phyloP scores from a whole-genome alignment of 805 yeast genomes.

The Metschnikowia noctiluminum region DNA sequence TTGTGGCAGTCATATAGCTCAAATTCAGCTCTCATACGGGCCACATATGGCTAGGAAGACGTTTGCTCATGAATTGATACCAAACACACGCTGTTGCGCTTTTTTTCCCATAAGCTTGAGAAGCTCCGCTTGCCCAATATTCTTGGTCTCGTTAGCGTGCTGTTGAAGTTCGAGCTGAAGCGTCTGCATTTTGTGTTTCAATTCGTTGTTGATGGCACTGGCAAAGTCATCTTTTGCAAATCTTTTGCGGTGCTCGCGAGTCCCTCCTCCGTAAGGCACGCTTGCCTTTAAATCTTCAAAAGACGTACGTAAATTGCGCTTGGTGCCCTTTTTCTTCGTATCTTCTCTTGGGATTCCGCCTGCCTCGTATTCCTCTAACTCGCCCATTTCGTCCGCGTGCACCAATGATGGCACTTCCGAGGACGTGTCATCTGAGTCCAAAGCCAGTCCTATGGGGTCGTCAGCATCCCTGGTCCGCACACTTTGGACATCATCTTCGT shows the following conservation, averaged over 20 bases:
- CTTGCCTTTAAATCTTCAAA: slow-evolving; percentile 7
- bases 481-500: slow-evolving; percentile 6
- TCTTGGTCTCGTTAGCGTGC: slow-evolving; percentile 5
- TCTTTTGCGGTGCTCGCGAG: slow-evolving; percentile 11
- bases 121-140: slow-evolving; percentile 16
- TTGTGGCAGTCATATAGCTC: no score
- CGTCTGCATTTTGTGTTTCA: slow-evolving; percentile 14
- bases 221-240: slow-evolving; percentile 10
- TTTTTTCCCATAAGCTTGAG: slow-evolving; percentile 6
- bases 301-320: slow-evolving; percentile 9
- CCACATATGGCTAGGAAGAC: no score
- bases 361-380: slow-evolving; percentile 3
- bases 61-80: background rate
- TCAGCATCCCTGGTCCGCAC: slow-evolving; percentile 1
- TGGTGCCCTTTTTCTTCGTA: slow-evolving; percentile 15
- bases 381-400: background rate
- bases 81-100: slow-evolving; percentile 15
- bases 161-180: slow-evolving; percentile 12
- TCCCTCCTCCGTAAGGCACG: slow-evolving; percentile 4
- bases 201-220: slow-evolving; percentile 9
- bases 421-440: slow-evolving; percentile 6
- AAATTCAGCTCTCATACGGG: no score
- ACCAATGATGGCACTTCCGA: background rate
- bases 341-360: slow-evolving; percentile 9
- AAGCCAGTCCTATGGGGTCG: background rate